Evolutionary conservation across 2,329 filamentous ascomycete species (phyloP), one percentile per base, ranked within the genome.

Genomic region (Phoma sp.): DNA sequence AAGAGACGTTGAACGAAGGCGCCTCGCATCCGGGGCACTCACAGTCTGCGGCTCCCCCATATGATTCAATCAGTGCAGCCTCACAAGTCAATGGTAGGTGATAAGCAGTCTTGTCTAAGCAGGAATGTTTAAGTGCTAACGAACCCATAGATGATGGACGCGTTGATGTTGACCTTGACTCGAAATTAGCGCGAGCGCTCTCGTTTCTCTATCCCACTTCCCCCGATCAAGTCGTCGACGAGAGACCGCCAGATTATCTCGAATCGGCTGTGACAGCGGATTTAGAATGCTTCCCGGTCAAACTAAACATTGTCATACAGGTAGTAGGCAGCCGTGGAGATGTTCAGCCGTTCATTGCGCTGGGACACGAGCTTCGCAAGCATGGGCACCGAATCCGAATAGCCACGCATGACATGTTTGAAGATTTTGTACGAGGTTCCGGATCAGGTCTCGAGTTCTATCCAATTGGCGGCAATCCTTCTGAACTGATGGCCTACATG

Each of bases 331-430:
- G 74, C 6, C 74, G 79, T 12, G 82, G 82, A 5, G 82, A 84
- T 62, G 80, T 84, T 1, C 84, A 87, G 50, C 84, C 84, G 0
- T 86, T 87, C 49, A 73, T 87, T 42, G 82, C 83, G 0, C 73
- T 87, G 1, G 84, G 82, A 5, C 78, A 76, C 4, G 46, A 37
- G 76, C 78, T 18, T 65, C 86, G 0, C 66, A 77, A 25, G 14
- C 55, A 60, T 33, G 64, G 64, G 11, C 67, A 69, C 50, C 58
- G 67, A n/a, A 59, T 69, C 7, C 61, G 67, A 15, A 14, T 69
- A 9, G 65, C 65, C 10, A 69, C 65, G 3, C 67, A 69, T 34
- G 37, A 42, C 20, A 17, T 50, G 15, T 63, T 66, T 42, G 39
- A 50, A 15, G 36, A 36, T 49, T 55, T 57, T 17, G 65, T 57